Percentiles rank a stretch among this genome's conserved stretches.
Conservation (phyloP, 1,284 basidiomycete species). For the Pseudozyma sp. region DNA sequence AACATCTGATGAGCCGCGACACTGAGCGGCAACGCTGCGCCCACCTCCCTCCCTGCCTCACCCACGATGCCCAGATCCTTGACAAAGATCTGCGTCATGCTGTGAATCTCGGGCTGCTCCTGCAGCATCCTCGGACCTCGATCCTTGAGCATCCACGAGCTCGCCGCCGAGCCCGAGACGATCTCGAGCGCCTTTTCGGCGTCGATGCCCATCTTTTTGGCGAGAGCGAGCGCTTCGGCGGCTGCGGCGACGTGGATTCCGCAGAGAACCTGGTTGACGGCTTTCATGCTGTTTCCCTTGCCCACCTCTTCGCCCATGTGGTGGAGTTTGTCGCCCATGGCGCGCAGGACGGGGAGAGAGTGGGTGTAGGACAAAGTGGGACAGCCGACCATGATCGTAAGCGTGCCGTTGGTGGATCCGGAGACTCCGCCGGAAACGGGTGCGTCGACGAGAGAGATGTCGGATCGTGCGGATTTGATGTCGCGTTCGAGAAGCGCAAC, state of each 20-base stretch:
- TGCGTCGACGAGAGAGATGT: slow-evolving; percentile 66
- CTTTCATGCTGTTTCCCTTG: slow-evolving; percentile 47
- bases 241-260: slow-evolving; percentile 68
- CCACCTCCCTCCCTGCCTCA: slow-evolving; percentile 22
- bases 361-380: slow-evolving; percentile 43
- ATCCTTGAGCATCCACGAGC: slow-evolving; percentile 66
- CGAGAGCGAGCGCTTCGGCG: slow-evolving; percentile 69
- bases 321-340: slow-evolving; percentile 62
- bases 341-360: slow-evolving; percentile 60
- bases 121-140: slow-evolving; percentile 53
- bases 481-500: slow-evolving; percentile 41
- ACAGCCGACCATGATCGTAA: slow-evolving; percentile 69
- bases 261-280: slow-evolving; percentile 67
- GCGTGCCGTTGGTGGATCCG: slow-evolving; percentile 63
- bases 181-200: slow-evolving; percentile 64
- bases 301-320: slow-evolving; percentile 65
- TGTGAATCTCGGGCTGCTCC: slow-evolving; percentile 23
- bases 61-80: slow-evolving; percentile 33
- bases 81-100: slow-evolving; percentile 26
- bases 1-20: slow-evolving; percentile 30
- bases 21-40: slow-evolving; percentile 19
- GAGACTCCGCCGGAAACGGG: slow-evolving; percentile 68
- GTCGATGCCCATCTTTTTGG: slow-evolving; percentile 68
- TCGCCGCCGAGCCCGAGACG: slow-evolving; percentile 65
- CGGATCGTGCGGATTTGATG: slow-evolving; percentile 48